phyloP scores from a whole-genome alignment of 495 filamentous ascomycete genomes.

The Neurospora sp. region DNA sequence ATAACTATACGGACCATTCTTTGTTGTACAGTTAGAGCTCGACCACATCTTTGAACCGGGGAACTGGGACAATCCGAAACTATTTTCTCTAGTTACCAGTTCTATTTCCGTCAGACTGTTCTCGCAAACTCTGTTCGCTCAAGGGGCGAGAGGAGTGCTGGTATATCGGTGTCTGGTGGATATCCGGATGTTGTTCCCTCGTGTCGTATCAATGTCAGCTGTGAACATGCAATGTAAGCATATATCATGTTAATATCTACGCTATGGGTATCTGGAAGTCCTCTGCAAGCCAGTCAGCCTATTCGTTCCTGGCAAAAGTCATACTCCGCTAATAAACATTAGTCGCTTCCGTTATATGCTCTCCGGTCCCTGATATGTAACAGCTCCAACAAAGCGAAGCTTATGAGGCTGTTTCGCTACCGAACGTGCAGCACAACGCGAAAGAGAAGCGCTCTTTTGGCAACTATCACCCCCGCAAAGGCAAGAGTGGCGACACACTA shows the following conservation, averaged over 20 bases:
- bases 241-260: background rate
- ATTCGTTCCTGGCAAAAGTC: background rate
- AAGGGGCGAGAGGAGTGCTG: no score
- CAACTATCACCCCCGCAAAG: background rate
- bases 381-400: background rate
- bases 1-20: background rate
- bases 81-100: background rate
- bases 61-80: background rate
- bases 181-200: no score
- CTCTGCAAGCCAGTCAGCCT: background rate
- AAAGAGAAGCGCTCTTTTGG: background rate
- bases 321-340: background rate
- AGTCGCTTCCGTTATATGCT: background rate
- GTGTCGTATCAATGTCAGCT: background rate
- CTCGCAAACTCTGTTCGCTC: no score
- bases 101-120: background rate
- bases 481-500: background rate
- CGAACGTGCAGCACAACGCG: background rate
- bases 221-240: background rate
- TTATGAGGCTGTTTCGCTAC: background rate
- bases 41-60: background rate
- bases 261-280: background rate
- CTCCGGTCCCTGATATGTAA: background rate
- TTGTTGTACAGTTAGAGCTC: background rate
- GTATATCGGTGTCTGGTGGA: no score